These are phyloP conservation scores for Blepharisma stoltei DNA, from an alignment of 73 alveolate species.

Conservation along the genomic window DNA sequence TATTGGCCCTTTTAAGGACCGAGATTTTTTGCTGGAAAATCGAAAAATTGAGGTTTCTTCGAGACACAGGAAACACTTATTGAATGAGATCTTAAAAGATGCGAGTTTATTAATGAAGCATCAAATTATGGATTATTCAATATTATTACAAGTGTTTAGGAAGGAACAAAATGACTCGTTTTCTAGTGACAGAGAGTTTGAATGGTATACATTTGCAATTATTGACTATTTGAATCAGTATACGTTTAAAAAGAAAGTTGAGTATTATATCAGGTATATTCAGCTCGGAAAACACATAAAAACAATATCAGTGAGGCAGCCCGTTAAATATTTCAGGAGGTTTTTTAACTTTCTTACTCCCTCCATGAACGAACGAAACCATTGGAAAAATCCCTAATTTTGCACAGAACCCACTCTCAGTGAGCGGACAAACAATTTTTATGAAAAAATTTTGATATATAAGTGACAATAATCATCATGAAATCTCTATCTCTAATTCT, in stretches of 20 bases:
- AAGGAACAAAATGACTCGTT: neutral
- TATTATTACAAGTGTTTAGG: conserved; percentile 73
- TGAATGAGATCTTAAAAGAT: conserved; percentile 77
- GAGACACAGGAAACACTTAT: conserved; percentile 48
- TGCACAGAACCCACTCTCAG: no score
- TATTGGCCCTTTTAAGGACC: conserved; percentile 88
- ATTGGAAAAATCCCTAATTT: no score
- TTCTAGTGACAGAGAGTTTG: neutral
- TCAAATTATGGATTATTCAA: conserved; percentile 83
- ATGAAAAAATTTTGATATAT: no score
- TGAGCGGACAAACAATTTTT: no score
- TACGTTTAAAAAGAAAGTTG: conserved; percentile 17
- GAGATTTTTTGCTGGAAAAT: conserved; percentile 67
- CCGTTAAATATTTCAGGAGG: conserved; percentile 12
- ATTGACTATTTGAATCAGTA: neutral
- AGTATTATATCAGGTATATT: conserved; percentile 5
- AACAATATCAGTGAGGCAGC: conserved; percentile 4
- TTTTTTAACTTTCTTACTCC: neutral
- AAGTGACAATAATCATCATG: no score
- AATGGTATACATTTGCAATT: neutral
- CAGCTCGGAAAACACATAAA: neutral
- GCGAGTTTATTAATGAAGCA: conserved; percentile 79
- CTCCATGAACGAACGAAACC: no score
- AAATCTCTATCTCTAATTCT: no score
- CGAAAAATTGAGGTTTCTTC: conserved; percentile 64